Percentiles rank a stretch among this genome's conserved stretches.
These are phyloP conservation scores for Chaetomium strumarium DNA, from an alignment of 2,329 filamentous ascomycete genomes.

Conservation along the genomic window DNA sequence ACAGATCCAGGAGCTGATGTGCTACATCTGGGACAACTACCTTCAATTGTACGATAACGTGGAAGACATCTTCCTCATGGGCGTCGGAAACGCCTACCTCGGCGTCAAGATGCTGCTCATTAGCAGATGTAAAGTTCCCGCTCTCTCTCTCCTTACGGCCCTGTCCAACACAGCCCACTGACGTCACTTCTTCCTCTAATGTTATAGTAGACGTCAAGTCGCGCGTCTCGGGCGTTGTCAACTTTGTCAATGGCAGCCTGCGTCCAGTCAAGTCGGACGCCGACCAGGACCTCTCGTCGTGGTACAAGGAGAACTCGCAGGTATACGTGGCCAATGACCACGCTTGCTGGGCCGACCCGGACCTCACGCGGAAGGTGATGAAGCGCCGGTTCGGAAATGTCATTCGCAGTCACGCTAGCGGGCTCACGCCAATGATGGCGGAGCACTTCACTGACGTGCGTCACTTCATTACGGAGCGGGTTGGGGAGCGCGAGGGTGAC, in stretches of 20 bases:
- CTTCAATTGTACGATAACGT: slow-evolving; percentile 69
- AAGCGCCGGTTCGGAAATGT: slow-evolving; percentile 58
- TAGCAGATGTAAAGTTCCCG: slow-evolving; percentile 54
- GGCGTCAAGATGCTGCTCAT: slow-evolving; percentile 77
- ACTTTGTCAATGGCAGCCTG: slow-evolving; percentile 73
- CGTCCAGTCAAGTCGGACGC: slow-evolving; percentile 74
- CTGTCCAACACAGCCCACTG: neutral
- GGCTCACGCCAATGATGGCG: slow-evolving; percentile 52
- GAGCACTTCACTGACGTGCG: slow-evolving; percentile 47
- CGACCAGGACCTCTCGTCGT: slow-evolving; percentile 64
- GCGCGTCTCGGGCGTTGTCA: slow-evolving; percentile 65
- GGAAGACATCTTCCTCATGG: slow-evolving; percentile 76
- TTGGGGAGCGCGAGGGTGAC: slow-evolving; percentile 24
- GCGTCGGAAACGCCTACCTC: slow-evolving; percentile 82
- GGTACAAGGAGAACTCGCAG: slow-evolving; percentile 78
- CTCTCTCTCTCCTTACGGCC: slow-evolving; percentile 5
- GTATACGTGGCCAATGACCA: slow-evolving; percentile 75
- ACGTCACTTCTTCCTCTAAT: neutral
- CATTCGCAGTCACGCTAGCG: slow-evolving; percentile 42
- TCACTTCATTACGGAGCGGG: slow-evolving; percentile 44
- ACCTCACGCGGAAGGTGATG: slow-evolving; percentile 51
- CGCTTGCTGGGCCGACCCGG: slow-evolving; percentile 64
- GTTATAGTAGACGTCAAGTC: slow-evolving; percentile 54
- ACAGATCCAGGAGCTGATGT: slow-evolving; percentile 66
- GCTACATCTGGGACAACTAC: slow-evolving; percentile 96